These are phyloP conservation scores for Pterocarpus santalinus DNA, from an alignment of 306 rosid species.

Conservation along the genomic window DNA sequence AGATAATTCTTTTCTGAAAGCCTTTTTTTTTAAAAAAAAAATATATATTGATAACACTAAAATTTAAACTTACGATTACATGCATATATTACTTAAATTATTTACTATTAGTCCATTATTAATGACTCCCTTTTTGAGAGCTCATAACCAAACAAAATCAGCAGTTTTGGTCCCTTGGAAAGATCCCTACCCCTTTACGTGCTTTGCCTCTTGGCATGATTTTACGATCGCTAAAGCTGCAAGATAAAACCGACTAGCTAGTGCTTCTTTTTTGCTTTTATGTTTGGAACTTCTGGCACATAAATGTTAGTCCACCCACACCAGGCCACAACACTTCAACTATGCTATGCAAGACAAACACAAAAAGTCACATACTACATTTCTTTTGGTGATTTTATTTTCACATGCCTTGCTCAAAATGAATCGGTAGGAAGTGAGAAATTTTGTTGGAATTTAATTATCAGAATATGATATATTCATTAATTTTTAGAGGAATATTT, in stretches of 20 bases:
- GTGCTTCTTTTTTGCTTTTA: constrained; percentile 57
- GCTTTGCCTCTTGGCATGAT: constrained; percentile 32
- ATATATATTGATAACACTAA: too few relatives aligned
- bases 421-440: too few relatives aligned
- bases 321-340: constrained; percentile 25
- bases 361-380: neutral
- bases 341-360: neutral
- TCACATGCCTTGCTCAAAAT: neutral
- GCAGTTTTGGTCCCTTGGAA: constrained; percentile 44
- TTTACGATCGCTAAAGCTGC: neutral
- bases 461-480: too few relatives aligned
- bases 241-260: constrained; percentile 31
- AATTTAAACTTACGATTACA: too few relatives aligned
- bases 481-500: too few relatives aligned
- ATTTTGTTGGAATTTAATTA: too few relatives aligned
- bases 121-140: neutral
- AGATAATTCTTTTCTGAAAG: too few relatives aligned
- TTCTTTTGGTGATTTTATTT: constrained; percentile 14
- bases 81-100: too few relatives aligned
- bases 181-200: constrained; percentile 19
- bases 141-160: constrained; percentile 1
- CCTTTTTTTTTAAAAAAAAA: too few relatives aligned
- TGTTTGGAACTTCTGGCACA: constrained; percentile 55
- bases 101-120: too few relatives aligned
- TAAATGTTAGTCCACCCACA: constrained; percentile 57